These are phyloP conservation scores for Curvularia hawaiiensis DNA, from an alignment of 2,329 filamentous ascomycete species.

Conservation along the genomic window DNA sequence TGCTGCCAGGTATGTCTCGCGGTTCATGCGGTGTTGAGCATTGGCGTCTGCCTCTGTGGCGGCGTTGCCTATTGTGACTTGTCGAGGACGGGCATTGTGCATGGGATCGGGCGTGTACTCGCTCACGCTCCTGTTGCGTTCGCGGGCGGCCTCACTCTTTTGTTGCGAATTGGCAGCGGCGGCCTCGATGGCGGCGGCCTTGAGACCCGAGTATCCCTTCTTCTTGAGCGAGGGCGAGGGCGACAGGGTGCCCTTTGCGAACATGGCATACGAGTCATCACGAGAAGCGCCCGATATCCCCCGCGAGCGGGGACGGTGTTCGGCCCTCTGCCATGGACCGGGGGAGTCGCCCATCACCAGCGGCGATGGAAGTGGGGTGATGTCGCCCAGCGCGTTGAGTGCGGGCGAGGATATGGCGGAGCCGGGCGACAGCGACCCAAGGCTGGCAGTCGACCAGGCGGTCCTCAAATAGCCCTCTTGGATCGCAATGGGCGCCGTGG, in stretches of 20 bases:
- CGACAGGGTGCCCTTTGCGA: constrained; percentile 41
- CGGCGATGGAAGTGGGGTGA: constrained; percentile 59
- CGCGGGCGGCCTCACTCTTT: constrained; percentile 54
- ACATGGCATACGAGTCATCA: constrained; percentile 41
- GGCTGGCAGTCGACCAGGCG: constrained; percentile 51
- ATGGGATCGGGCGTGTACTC: constrained; percentile 81
- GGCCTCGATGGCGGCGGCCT: constrained; percentile 49
- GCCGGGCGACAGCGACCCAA: constrained; percentile 53
- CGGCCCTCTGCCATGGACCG: constrained; percentile 49
- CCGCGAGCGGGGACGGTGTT: constrained; percentile 42
- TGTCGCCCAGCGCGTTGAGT: constrained; percentile 54
- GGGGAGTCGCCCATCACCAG: constrained; percentile 51
- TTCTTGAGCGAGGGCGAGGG: constrained; percentile 51
- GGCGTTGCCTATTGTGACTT: constrained; percentile 67
- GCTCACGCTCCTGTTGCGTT: constrained; percentile 82
- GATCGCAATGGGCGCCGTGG: constrained; percentile 48
- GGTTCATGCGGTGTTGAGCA: constrained; percentile 63
- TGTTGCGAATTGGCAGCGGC: constrained; percentile 40
- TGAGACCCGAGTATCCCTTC: constrained; percentile 54
- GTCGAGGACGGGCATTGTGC: constrained; percentile 68
- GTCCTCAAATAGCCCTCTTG: constrained; percentile 46
- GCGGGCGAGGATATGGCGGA: constrained; percentile 55
- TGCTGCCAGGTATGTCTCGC: constrained; percentile 81
- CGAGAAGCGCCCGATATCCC: constrained; percentile 38
- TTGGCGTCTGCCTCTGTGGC: constrained; percentile 54